A percentile compares a stretch with the other conserved stretches of the same genome.
phyloP scores from a whole-genome alignment of 495 filamentous ascomycete species.

The Wilcoxina mikolae region DNA sequence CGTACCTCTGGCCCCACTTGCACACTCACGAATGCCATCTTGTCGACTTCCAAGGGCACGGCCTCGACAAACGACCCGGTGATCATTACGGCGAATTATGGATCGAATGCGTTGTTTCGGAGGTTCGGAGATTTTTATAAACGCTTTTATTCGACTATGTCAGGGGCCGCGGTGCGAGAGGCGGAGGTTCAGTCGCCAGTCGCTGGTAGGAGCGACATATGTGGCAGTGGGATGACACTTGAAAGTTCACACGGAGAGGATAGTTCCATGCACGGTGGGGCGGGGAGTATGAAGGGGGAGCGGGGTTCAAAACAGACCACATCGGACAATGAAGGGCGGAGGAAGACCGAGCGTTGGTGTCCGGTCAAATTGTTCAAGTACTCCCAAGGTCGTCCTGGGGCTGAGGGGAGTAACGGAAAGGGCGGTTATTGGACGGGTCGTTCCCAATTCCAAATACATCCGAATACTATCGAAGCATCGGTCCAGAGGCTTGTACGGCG shows the following conservation, averaged over 20 bases:
- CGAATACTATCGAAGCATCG: constrained; percentile 1
- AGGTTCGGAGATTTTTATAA: constrained; percentile 26
- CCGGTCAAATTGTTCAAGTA: neutral
- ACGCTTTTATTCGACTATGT: constrained; percentile 23
- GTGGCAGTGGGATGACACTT: neutral
- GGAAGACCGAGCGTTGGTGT: no score
- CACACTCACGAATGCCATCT: neutral
- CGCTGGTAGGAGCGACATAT: neutral
- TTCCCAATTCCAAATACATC: neutral
- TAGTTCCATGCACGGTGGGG: no score
- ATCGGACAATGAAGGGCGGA: no score
- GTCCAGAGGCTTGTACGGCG: neutral
- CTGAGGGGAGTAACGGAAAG: neutral
- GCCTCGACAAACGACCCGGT: neutral
- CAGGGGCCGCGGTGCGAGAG: neutral
- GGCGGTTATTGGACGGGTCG: neutral
- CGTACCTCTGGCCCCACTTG: constrained; percentile 2
- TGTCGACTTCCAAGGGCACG: neutral
- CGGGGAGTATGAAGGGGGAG: no score
- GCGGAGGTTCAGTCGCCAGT: neutral
- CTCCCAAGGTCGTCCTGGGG: neutral
- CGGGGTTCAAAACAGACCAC: no score
- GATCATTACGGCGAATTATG: neutral
- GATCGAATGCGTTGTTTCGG: neutral
- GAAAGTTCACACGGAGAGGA: neutral